Evolutionary conservation across 345 rosid species (phyloP).

Genomic region (Pistacia integerrima): DNA sequence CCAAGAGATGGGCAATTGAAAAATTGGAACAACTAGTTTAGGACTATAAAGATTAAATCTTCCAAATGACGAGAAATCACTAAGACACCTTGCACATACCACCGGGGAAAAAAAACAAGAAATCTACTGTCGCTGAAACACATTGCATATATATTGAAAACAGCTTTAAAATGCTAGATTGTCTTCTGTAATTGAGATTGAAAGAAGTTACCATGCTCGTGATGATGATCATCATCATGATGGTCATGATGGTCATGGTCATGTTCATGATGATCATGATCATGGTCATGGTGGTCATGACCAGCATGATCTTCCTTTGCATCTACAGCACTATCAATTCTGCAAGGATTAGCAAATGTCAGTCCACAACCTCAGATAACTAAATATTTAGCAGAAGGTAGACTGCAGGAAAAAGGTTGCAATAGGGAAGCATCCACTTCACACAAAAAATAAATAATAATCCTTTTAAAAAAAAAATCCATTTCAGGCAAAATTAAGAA

Average conservation of each 20-base stretch:
- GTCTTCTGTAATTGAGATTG: background rate
- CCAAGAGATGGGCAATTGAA: background rate
- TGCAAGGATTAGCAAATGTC: constrained; percentile 32
- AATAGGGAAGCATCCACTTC: background rate
- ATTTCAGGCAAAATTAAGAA: background rate
- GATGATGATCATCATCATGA: constrained; percentile 52
- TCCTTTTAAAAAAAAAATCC: too few species aligned
- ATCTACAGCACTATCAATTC: constrained; percentile 80
- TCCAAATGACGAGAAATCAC: background rate
- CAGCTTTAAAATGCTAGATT: background rate
- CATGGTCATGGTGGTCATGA: constrained; percentile 54
- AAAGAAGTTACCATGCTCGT: constrained; percentile 63
- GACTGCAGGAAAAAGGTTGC: background rate
- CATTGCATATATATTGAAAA: background rate
- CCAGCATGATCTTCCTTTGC: constrained; percentile 52
- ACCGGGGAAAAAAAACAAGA: background rate
- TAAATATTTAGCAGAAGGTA: background rate
- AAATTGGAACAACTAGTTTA: background rate
- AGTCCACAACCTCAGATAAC: constrained; percentile 14
- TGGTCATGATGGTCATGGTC: constrained; percentile 35
- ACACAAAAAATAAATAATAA: background rate
- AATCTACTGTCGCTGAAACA: background rate
- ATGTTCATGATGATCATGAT: constrained; percentile 35
- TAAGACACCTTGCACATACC: background rate
- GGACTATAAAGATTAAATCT: background rate